Conservation (phyloP, 768 basidiomycete genomes). For the Phlegmacium glaucopus region DNA sequence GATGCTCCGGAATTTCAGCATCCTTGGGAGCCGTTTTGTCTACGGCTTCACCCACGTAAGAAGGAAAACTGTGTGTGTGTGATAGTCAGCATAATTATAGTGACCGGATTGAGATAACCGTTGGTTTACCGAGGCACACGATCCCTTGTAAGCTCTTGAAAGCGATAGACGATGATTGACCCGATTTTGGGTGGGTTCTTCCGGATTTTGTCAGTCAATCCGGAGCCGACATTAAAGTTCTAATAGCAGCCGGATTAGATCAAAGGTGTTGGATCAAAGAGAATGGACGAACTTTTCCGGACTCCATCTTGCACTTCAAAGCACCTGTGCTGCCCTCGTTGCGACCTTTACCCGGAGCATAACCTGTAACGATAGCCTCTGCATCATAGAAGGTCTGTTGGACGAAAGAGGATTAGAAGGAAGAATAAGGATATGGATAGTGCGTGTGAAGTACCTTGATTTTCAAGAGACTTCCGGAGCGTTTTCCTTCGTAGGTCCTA, state of each 20-base stretch:
- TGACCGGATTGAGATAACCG: neutral
- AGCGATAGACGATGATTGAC: conserved; percentile 53
- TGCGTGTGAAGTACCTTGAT: conserved; percentile 31
- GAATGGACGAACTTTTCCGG: conserved; percentile 47
- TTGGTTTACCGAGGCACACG: conserved; percentile 48
- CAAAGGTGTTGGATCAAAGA: neutral
- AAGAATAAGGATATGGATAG: neutral
- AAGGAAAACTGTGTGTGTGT: conserved; percentile 43
- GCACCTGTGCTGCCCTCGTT: conserved; percentile 47
- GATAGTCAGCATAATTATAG: neutral
- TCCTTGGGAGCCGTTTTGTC: conserved; percentile 57
- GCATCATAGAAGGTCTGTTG: conserved; percentile 56
- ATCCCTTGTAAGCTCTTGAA: conserved; percentile 56
- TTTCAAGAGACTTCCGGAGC: conserved; percentile 49
- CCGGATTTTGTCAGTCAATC: conserved; percentile 51
- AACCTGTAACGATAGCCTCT: conserved; percentile 57
- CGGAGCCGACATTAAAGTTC: conserved; percentile 57
- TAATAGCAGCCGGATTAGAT: conserved; percentile 14
- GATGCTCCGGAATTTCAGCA: conserved; percentile 44
- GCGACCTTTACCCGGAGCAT: conserved; percentile 50
- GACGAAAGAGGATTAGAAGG: neutral
- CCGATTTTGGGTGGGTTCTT: conserved; percentile 53
- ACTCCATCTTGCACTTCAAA: conserved; percentile 56
- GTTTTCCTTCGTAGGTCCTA: conserved; percentile 47
- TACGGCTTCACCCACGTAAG: conserved; percentile 46